A percentile compares a stretch with the other conserved stretches of the same genome.
These are phyloP conservation scores for Hyparrhenia diplandra DNA, from an alignment of 176 grass and related monocot genomes.

Conservation along the genomic window DNA sequence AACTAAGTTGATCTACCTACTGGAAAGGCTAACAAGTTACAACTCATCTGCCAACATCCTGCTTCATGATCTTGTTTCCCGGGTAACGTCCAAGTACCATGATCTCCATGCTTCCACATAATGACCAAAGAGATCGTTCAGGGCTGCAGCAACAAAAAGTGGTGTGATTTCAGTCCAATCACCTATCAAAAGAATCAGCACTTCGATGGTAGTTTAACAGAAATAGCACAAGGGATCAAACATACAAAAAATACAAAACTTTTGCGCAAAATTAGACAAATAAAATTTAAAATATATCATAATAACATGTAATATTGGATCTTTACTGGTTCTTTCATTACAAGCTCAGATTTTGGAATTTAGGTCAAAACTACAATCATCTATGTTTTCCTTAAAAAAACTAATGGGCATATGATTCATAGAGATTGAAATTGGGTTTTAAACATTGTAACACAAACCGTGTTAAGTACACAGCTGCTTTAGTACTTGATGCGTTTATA, in stretches of 20 bases:
- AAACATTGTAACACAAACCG: not conserved
- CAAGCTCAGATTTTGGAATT: not conserved
- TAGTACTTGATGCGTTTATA: not conserved
- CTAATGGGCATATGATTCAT: not conserved
- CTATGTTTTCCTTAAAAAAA: not conserved
- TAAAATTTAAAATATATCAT: not conserved
- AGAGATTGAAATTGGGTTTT: not conserved
- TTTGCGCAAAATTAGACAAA: not conserved
- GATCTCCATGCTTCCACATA: slow-evolving; percentile 90
- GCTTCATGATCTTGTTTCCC: slow-evolving; percentile 28
- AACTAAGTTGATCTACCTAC: slow-evolving; percentile 30
- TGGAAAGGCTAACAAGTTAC: slow-evolving; percentile 27
- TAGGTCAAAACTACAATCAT: not conserved
- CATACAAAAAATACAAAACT: not conserved
- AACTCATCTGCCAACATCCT: slow-evolving; percentile 1
- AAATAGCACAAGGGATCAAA: not conserved
- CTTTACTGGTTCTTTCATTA: not conserved
- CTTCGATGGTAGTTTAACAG: not conserved
- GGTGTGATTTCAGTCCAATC: not conserved
- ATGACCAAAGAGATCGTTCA: slow-evolving; percentile 84
- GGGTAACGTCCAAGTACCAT: slow-evolving; percentile 56
- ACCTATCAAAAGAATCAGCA: not conserved
- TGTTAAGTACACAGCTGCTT: not conserved
- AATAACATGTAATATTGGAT: not conserved
- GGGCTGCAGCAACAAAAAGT: slow-evolving; percentile 42